Evolutionary conservation across 2,329 filamentous ascomycete genomes (phyloP).

Genomic region (Exophiala xenobiotica): DNA sequence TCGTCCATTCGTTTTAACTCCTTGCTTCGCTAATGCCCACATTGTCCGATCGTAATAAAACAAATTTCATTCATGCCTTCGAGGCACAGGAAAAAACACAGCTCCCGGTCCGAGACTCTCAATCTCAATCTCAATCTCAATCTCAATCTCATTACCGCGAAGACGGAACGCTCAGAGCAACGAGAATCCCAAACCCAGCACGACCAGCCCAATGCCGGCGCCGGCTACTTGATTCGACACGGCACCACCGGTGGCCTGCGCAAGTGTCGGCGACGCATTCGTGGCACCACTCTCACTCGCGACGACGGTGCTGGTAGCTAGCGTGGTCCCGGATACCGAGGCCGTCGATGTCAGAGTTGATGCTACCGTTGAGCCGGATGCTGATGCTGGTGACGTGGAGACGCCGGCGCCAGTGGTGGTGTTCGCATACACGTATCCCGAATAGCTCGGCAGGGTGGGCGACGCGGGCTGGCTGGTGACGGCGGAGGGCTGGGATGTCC

Average conservation of each 20-base stretch:
- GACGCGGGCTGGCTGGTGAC: constrained; percentile 37
- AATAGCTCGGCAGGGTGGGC: constrained; percentile 36
- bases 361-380: constrained; percentile 31
- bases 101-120: neutral
- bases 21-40: too few relatives aligned
- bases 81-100: too few relatives aligned
- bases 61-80: too few relatives aligned
- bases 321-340: constrained; percentile 12
- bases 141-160: too few relatives aligned
- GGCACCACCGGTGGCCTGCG: constrained; percentile 40
- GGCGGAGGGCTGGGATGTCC: constrained; percentile 36
- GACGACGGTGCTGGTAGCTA: constrained; percentile 33
- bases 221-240: constrained; percentile 39
- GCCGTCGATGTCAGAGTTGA: neutral
- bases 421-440: constrained; percentile 22
- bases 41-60: too few relatives aligned
- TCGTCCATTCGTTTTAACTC: too few relatives aligned
- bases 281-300: constrained; percentile 10
- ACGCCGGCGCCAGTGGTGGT: constrained; percentile 35
- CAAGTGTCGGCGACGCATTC: constrained; percentile 27
- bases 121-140: neutral
- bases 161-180: constrained; percentile 27
- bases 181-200: constrained; percentile 33
- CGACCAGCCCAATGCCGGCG: constrained; percentile 44
- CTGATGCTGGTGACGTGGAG: constrained; percentile 38